Base-by-base conservation (phyloP, 2,329 filamentous ascomycete species). In the Neonectria coccinea region DNA sequence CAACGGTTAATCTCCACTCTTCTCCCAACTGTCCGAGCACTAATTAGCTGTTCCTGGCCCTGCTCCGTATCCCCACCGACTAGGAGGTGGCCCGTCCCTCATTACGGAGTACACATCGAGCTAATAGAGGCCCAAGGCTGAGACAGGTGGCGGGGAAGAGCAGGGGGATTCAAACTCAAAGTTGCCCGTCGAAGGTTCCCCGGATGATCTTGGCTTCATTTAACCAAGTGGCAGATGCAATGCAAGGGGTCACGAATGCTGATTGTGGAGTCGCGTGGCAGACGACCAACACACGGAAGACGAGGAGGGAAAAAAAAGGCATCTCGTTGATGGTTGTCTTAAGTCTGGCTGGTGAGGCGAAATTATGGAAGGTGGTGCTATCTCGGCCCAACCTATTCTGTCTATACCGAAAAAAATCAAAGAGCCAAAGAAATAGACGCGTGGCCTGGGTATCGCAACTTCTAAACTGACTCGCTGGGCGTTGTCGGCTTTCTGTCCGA, bases 381-480 rank as follows among this genome's bases (percentile, higher is more conserved):
- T 51, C 31, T 51, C 31, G 4, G 48, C 29, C 31, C 48, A 51
- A n/a, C 11, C n/a, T 51, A 36, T 36, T n/a, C 25, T n/a, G 11
- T 51, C 29, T 51, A 33, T 33, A 20, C 14, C 47, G 47, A 8
- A 14, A 31, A 31, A 50, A 50, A 25, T 20, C 2, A 20, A 20
- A 50, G n/a, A 18, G 31, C 5, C 8, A 31, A 50, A 31, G 47
- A 14, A 18, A 29, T 31, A 31, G 48, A 33, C 29, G 18, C 5
- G 29, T 36, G 1, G 29, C 14, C 29, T n/a, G 47, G 27, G 27
- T n/a, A 29, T 33, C 22, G n/a, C 2, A 42, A 33, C 5, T 25
- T 41, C 27, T 41, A 64, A 6, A 64, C 56, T 5, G 62, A 47
- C 29, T 64, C 62, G 11, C 56, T 29, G 5, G 62, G 56, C 25